Base-by-base conservation (phyloP, 768 basidiomycete genomes). In the Calocybe indica region DNA sequence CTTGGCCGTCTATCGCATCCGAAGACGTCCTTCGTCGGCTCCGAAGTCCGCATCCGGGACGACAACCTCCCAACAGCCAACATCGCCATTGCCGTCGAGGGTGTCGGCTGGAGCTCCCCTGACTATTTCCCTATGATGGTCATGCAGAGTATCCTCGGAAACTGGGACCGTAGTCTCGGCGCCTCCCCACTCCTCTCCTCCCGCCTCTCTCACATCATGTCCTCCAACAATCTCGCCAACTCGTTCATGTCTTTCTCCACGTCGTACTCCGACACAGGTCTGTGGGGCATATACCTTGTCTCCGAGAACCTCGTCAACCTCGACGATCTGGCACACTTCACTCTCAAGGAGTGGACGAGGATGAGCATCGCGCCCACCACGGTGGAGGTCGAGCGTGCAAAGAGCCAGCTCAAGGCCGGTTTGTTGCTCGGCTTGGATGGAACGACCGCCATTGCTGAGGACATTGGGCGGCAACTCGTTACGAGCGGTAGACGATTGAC, bases 91-190 rank as follows among this genome's bases (percentile, higher is more conserved):
- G 92, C 96, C 30, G 93, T 98, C 40, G 94, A 98, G 66, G 96
- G 96, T 65, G 94, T 95, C 48, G 84, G 92, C 67, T 97, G 95
- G 94, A 90, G 85, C 58, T 92, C 88, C 7, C 93, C 95, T 29
- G 96, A 99, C 70, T 98, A 98, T 77, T 98, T 91, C 83, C 92
- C 94, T 52, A 95, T 99, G 94, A 83, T 97, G 72, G 93, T 92
- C 63, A 90, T 96, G 85, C 91, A 95, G 67, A 84, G 82, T 59
- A 91, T 98, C 70, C 87, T 98, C 70, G 96, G 96, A 53, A 99
- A 98, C 81, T 99, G 96, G 96, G 95, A 99, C 65, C 83, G 96
- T 57, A 89, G 88, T 40, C 83, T 98, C 58, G 96, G 95, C 57
- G 82, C 92, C 41, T 85, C 91, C 2, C 78, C 91, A 15, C 76